Evolutionary conservation across 768 basidiomycete species (phyloP).

Genomic region (Trametes gibbosa): DNA sequence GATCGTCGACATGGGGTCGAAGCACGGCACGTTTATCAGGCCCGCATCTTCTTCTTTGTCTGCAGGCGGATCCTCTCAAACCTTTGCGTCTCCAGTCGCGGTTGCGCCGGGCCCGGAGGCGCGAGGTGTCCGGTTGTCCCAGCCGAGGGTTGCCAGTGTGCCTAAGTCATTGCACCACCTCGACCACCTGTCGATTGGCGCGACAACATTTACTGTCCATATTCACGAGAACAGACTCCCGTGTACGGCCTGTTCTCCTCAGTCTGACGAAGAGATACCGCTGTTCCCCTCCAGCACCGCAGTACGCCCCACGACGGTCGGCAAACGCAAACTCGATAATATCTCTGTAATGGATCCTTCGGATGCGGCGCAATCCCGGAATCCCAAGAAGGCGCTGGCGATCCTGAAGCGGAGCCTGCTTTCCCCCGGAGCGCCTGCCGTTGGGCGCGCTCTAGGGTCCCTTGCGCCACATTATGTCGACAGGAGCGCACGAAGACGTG

Average conservation of each 20-base stretch:
- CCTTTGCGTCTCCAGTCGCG: neutral
- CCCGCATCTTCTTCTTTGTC: neutral
- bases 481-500: conserved; percentile 68
- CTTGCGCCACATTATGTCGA: conserved; percentile 47
- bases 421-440: conserved; percentile 39
- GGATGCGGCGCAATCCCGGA: conserved; percentile 27
- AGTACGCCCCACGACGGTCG: conserved; percentile 4
- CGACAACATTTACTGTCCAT: conserved; percentile 68
- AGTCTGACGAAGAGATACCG: conserved; percentile 55
- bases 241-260: conserved; percentile 58
- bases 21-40: conserved; percentile 76
- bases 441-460: neutral
- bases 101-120: neutral
- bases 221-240: conserved; percentile 61
- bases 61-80: conserved; percentile 19
- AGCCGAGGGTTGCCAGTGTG: conserved; percentile 63
- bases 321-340: conserved; percentile 26
- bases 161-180: conserved; percentile 62
- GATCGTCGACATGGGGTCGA: conserved; percentile 82
- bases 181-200: conserved; percentile 65
- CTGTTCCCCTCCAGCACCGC: conserved; percentile 40
- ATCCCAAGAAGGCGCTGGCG: conserved; percentile 65
- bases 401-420: conserved; percentile 65
- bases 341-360: neutral
- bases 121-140: conserved; percentile 54